Evolutionary conservation across 805 yeast species (phyloP), one percentile per base, ranked within the genome.

Genomic region (Cyberlindnera mrakii): DNA sequence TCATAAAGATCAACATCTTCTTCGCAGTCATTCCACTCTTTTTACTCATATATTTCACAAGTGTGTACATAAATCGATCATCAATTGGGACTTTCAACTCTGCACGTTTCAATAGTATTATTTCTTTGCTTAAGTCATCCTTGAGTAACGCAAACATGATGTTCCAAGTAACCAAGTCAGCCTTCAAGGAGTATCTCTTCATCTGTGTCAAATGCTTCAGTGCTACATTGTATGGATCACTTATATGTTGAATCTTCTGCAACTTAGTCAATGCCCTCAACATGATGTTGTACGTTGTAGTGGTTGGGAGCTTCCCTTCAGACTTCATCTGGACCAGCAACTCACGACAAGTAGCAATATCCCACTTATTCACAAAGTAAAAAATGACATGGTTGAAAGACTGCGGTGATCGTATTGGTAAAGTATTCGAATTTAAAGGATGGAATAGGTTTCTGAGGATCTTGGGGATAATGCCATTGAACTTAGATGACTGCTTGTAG

Each of bases 321-420:
- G 57, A 40, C 33, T 57, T 60, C 72, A 74, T 68, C 48, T 71
- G 72, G 1, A 60, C 57, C 32, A 71, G 56, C 3, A 68, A 51
- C 39, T 66, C 69, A 35, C 68, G 58, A 46, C 73, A 64, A 3
- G 69, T 59, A 0, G 68, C 67, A 36, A 67, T 57, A 52, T 74
- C 75, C 46, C 59, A 58, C 33, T 59, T 61, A 15, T 50, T 45
- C 16, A 65, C 56, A 49, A 63, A 72, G 49, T 59, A 72, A 51
- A 59, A 72, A 1, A 75, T 62, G 14, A 61, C 51, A 44, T 64
- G 63, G 46, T 71, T 71, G 49, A 57, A 72, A 3, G 62, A 49
- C 7, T 58, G 48, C 1, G 63, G 46, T 10, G 61, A 58, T 30
- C 66, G 53, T n/a, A 65, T 48, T 2, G 50, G 50, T 3, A 55